A percentile compares a stretch with the other conserved stretches of the same genome.
Conservation (phyloP, 2,329 filamentous ascomycete species). For the Xylariomycetidae sp. region DNA sequence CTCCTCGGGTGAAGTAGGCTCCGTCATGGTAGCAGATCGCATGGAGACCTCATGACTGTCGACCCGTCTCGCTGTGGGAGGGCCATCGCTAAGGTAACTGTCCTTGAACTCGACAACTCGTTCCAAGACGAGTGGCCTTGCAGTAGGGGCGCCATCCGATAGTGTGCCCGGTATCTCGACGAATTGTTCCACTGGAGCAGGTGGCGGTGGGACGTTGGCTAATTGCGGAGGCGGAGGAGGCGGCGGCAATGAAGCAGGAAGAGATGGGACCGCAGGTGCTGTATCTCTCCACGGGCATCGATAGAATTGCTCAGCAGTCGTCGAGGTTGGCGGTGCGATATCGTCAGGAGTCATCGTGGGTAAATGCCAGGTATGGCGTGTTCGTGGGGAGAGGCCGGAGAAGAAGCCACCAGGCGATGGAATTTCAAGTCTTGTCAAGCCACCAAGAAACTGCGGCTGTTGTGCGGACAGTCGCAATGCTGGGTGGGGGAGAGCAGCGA, state of each 20-base stretch:
- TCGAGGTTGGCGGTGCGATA: conserved; percentile 68
- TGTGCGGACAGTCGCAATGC: conserved; percentile 37
- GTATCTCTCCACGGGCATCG: conserved; percentile 67
- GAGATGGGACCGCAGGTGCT: conserved; percentile 29
- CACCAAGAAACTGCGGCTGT: conserved; percentile 59
- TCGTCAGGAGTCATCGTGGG: conserved; percentile 49
- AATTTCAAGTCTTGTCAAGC: conserved; percentile 77
- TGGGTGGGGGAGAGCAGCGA: conserved; percentile 36
- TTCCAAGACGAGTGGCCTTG: conserved; percentile 46
- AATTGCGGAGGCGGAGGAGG: conserved; percentile 34
- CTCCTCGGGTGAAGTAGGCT: conserved; percentile 37
- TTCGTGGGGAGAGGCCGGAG: conserved; percentile 70
- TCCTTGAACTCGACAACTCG: conserved; percentile 31
- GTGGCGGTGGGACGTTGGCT: conserved; percentile 31
- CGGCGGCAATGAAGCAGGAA: conserved; percentile 27
- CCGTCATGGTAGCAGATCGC: conserved; percentile 27
- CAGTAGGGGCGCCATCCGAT: conserved; percentile 63
- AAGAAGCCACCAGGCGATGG: conserved; percentile 93
- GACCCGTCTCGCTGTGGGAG: conserved; percentile 25
- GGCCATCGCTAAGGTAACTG: conserved; percentile 19
- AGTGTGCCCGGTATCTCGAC: conserved; percentile 55
- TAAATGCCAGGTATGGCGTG: conserved; percentile 78
- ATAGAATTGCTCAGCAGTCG: conserved; percentile 91
- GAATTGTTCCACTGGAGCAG: conserved; percentile 60
- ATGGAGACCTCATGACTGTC: conserved; percentile 22